Evolutionary conservation across 2,329 filamentous ascomycete species (phyloP).

Genomic region (Scytalidium lignicola): DNA sequence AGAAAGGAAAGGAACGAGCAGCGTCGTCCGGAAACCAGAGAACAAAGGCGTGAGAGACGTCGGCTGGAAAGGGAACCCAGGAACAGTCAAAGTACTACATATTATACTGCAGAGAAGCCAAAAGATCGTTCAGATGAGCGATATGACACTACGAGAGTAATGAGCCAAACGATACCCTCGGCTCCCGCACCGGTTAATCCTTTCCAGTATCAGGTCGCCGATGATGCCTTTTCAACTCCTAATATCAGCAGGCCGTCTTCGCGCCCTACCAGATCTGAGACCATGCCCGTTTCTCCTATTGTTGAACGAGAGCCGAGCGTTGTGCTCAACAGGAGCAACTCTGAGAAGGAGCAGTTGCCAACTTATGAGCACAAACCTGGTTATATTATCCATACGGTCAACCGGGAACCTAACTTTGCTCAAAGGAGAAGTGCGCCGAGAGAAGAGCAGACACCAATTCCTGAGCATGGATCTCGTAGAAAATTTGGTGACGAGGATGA

Average conservation of each 20-base stretch:
- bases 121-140: constrained; percentile 7
- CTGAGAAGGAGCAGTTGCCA: constrained; percentile 14
- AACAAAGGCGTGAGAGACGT: constrained; percentile 8
- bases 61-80: constrained; percentile 11
- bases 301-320: constrained; percentile 48
- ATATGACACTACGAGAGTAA: constrained; percentile 13
- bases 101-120: constrained; percentile 10
- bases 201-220: constrained; percentile 52
- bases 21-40: constrained; percentile 14
- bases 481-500: background rate
- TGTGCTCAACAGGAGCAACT: constrained; percentile 18
- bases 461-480: background rate
- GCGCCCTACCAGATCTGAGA: constrained; percentile 7
- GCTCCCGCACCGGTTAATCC: constrained; percentile 41
- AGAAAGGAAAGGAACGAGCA: constrained; percentile 27
- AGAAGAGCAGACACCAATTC: background rate
- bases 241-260: constrained; percentile 30
- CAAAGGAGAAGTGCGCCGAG: background rate
- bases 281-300: constrained; percentile 42
- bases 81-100: background rate
- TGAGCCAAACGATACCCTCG: constrained; percentile 23
- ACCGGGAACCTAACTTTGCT: background rate
- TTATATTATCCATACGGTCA: background rate
- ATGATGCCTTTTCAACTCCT: constrained; percentile 47
- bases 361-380: background rate